Evolutionary conservation across 2,329 filamentous ascomycete species (phyloP).

Genomic region (Bipolaris zeicola): DNA sequence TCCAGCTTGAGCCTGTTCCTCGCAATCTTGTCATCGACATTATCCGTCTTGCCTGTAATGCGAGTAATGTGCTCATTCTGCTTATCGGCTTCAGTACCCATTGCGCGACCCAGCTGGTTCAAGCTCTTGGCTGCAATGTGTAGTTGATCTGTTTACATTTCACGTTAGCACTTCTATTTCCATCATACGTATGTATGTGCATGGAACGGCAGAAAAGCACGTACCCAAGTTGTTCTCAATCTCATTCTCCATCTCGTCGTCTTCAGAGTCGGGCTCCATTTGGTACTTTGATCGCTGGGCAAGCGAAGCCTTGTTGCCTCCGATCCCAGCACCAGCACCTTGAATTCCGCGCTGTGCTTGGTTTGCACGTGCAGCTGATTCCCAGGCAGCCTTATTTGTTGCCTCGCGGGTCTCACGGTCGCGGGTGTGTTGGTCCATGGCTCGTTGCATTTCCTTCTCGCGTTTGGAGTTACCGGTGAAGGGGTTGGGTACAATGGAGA

Average conservation of each 20-base stretch:
- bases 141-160: conserved; percentile 54
- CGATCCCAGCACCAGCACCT: conserved; percentile 12
- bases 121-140: conserved; percentile 69
- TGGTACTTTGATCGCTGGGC: conserved; percentile 45
- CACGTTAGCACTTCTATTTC: not conserved
- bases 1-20: conserved; percentile 77
- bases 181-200: not conserved
- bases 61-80: conserved; percentile 80
- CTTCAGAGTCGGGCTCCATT: conserved; percentile 42
- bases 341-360: conserved; percentile 24
- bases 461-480: conserved; percentile 64
- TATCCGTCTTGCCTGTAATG: conserved; percentile 83
- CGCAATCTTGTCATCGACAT: conserved; percentile 75
- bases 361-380: conserved; percentile 35
- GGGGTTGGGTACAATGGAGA: conserved; percentile 68
- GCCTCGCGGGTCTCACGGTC: conserved; percentile 63
- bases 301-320: conserved; percentile 30
- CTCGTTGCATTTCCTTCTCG: conserved; percentile 66
- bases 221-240: conserved; percentile 53
- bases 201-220: not conserved
- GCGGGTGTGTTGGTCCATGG: conserved; percentile 65
- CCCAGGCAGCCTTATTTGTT: conserved; percentile 59
- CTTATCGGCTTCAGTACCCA: conserved; percentile 73
- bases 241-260: conserved; percentile 69
- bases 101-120: conserved; percentile 74